Evolutionary conservation across 208 protist genomes (phyloP), one percentile per base, ranked within the genome.

Genomic region (Trypanosoma mega): DNA sequence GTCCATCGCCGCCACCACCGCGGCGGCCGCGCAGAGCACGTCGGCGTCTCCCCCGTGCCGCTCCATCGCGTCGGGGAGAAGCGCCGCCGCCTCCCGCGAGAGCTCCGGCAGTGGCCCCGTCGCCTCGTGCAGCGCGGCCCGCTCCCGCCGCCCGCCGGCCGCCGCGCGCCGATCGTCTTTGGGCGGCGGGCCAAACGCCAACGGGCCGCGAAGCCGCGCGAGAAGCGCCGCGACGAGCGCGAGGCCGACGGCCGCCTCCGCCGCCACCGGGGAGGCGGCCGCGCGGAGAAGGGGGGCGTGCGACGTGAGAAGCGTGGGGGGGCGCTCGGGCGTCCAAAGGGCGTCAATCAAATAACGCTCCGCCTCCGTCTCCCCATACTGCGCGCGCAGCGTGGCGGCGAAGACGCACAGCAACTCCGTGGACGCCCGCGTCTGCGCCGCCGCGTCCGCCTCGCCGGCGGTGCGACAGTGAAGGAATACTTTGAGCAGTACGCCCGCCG

Each of bases 281-380:
- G 76, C 39, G 11, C 66, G 59, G 24, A 93, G 55, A 12, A 93
- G 67, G 20, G 78, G 74, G 41, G 72, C 36, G 48, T 90, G 91
- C 41, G 72, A 63, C 2, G 64, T 74, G 30, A 92, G 68, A 54
- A 96, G 44, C 47, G 74, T 63, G 34, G 63, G 39, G 18, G 83
- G 82, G 12, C 80, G 70, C 9, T 80, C 69, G 46, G 81, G 55
- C 16, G 56, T 81, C 78, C 80, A 96, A 4, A 96, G 50, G n/a
- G 90, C 84, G 56, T 93, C 86, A 52, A 96, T 76, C 26, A 96
- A 48, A 69, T 96, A 96, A 37, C 72, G 74, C 74, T 96, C 86
- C 11, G 90, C 84, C 78, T 86, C 83, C 33, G 73, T 49, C 71
- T 96, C 86, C 7, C 59, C 57, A 68, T 91, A 87, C 55, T 89